These are phyloP conservation scores for Penicillium sp. DNA, from an alignment of 2,329 filamentous ascomycete species.

Conservation along the genomic window DNA sequence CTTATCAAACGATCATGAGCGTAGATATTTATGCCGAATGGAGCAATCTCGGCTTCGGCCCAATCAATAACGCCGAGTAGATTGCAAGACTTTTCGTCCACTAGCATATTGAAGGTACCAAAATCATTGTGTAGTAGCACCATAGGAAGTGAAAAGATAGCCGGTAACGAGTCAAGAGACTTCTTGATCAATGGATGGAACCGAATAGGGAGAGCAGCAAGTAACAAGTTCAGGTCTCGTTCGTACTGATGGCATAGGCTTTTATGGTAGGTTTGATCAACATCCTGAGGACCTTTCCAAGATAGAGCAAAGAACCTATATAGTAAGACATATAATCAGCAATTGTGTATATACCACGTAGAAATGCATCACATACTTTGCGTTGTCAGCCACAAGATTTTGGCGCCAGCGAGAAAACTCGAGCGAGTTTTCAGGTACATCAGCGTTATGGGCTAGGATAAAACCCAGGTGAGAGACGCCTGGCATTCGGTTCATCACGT, in stretches of 20 bases:
- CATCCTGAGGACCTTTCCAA: constrained; percentile 37
- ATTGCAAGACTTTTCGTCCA: constrained; percentile 38
- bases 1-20: constrained; percentile 35
- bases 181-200: constrained; percentile 36
- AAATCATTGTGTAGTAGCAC: constrained; percentile 44
- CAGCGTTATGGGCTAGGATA: constrained; percentile 31
- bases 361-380: constrained; percentile 21
- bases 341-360: background rate
- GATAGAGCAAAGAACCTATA: constrained; percentile 44
- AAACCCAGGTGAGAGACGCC: constrained; percentile 41
- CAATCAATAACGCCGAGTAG: constrained; percentile 45
- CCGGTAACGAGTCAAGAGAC: constrained; percentile 31
- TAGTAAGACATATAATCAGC: constrained; percentile 13
- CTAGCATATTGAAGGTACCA: constrained; percentile 41
- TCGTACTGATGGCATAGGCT: constrained; percentile 27
- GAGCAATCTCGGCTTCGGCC: constrained; percentile 42
- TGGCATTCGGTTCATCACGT: constrained; percentile 34
- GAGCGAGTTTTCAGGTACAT: constrained; percentile 34
- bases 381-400: constrained; percentile 38
- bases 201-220: constrained; percentile 33
- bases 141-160: constrained; percentile 40
- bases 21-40: constrained; percentile 43
- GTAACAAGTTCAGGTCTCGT: constrained; percentile 34
- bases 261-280: constrained; percentile 26
- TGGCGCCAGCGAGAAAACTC: constrained; percentile 35